phyloP scores from a whole-genome alignment of 768 basidiomycete species.

The Suillus placidus region DNA sequence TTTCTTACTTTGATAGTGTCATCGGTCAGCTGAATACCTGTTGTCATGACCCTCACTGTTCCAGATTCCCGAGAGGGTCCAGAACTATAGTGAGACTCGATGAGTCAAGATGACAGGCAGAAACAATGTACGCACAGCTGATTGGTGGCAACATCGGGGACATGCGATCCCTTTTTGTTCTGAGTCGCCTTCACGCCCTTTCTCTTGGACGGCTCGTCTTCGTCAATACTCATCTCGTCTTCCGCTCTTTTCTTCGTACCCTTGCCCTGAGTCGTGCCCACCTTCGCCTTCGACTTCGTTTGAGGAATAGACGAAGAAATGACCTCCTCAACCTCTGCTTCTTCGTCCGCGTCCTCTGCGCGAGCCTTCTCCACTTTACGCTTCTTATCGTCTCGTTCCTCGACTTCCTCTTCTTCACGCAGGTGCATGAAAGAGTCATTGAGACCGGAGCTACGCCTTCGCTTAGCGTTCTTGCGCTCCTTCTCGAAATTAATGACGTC shows the following conservation, averaged over 20 bases:
- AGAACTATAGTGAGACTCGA: neutral
- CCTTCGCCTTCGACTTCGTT: slow-evolving; percentile 17
- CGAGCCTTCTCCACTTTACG: slow-evolving; percentile 23
- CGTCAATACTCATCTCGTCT: slow-evolving; percentile 15
- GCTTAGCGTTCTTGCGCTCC: slow-evolving; percentile 53
- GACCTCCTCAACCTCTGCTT: slow-evolving; percentile 24
- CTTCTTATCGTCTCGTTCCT: slow-evolving; percentile 21
- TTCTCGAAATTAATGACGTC: slow-evolving; percentile 71
- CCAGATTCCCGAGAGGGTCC: slow-evolving; percentile 15
- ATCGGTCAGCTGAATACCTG: slow-evolving; percentile 61
- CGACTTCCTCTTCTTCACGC: slow-evolving; percentile 11
- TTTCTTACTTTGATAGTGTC: slow-evolving; percentile 59
- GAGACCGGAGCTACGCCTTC: slow-evolving; percentile 34
- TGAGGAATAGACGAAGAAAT: slow-evolving; percentile 16
- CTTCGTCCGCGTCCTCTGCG: slow-evolving; percentile 28
- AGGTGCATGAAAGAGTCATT: slow-evolving; percentile 27
- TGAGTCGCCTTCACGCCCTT: slow-evolving; percentile 7
- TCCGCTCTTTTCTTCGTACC: slow-evolving; percentile 1
- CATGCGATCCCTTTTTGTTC: slow-evolving; percentile 18
- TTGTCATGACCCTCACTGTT: slow-evolving; percentile 63
- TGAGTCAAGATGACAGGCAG: neutral
- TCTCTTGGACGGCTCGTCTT: slow-evolving; percentile 7
- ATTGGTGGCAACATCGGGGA: neutral
- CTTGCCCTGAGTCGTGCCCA: slow-evolving; percentile 14
- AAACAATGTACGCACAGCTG: slow-evolving; percentile 8